These are phyloP conservation scores for Phaeosphaeria sp. DNA, from an alignment of 2,329 filamentous ascomycete genomes.

Conservation along the genomic window DNA sequence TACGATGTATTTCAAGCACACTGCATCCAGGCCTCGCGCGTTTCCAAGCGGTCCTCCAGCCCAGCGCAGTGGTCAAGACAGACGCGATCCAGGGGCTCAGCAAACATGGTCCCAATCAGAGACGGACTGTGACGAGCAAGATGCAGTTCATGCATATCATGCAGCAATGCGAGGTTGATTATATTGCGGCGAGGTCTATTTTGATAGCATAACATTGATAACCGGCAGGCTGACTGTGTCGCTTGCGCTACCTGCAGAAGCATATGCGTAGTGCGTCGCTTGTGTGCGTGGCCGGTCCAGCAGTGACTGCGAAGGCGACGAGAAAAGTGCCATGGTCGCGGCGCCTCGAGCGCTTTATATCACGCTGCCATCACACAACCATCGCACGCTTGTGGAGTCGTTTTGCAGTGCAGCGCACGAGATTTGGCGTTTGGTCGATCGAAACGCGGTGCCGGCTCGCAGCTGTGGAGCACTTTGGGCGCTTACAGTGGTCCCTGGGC, in stretches of 20 bases:
- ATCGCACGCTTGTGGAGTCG: conserved; percentile 21
- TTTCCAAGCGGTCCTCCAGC: conserved; percentile 5
- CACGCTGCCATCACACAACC: conserved; percentile 39
- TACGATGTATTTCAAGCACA: too few species aligned
- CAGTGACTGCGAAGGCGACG: neutral
- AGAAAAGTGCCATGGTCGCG: neutral
- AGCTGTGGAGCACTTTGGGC: conserved; percentile 31
- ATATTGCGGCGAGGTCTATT: conserved; percentile 18
- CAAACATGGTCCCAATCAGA: conserved; percentile 26
- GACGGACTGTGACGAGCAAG: neutral
- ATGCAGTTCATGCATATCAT: conserved; percentile 1
- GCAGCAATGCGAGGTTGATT: conserved; percentile 15
- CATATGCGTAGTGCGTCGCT: neutral
- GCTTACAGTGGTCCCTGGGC: conserved; percentile 35
- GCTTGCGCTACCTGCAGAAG: conserved; percentile 4
- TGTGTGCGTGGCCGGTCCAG: neutral
- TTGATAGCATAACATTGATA: neutral
- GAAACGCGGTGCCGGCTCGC: neutral
- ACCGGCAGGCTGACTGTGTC: conserved; percentile 15
- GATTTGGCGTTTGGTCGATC: conserved; percentile 7
- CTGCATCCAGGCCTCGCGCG: conserved; percentile 5
- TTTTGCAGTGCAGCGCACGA: conserved; percentile 11
- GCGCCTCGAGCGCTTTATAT: conserved; percentile 18
- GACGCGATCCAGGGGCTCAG: conserved; percentile 16
- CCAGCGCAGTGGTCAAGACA: neutral